A percentile compares a stretch with the other conserved stretches of the same genome.
Evolutionary conservation across 192 early-diverging fungal species (phyloP).

Genomic region (Oehlia diaphana): DNA sequence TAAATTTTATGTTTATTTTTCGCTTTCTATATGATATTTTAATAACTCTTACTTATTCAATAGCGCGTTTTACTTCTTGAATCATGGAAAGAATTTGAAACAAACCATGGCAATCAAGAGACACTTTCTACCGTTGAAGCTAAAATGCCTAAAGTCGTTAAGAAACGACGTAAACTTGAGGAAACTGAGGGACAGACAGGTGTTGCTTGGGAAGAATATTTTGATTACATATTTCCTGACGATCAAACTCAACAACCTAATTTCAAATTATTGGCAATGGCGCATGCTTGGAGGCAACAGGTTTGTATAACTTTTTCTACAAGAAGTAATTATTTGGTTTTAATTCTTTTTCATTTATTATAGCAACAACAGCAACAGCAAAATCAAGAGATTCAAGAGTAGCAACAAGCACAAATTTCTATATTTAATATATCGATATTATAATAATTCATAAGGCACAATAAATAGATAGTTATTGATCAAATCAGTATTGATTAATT

Average conservation of each 20-base stretch:
- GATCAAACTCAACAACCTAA: conserved; percentile 85
- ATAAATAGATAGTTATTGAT: too few species aligned
- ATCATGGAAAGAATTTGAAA: conserved; percentile 88
- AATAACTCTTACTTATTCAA: too few species aligned
- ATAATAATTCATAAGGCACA: too few species aligned
- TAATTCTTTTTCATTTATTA: not conserved
- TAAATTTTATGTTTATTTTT: not conserved
- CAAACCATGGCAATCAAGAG: conserved; percentile 55
- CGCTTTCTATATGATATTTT: too few species aligned
- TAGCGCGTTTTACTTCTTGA: conserved; percentile 83
- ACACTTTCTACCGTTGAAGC: conserved; percentile 60
- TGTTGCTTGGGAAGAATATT: conserved; percentile 93
- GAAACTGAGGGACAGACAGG: conserved; percentile 57
- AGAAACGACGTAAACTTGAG: conserved; percentile 75
- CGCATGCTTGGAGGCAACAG: conserved; percentile 77
- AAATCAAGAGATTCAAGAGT: not conserved
- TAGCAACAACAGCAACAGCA: not conserved
- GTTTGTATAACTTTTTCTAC: conserved; percentile 1
- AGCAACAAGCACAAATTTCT: too few species aligned
- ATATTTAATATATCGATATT: too few species aligned
- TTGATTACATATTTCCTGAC: conserved; percentile 98
- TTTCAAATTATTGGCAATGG: conserved; percentile 89
- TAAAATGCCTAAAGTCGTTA: conserved; percentile 89
- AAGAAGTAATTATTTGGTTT: not conserved
- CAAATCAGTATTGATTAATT: too few species aligned